Evolutionary conservation across 805 yeast genomes (phyloP).

Genomic region (Wilhelminamyces savonicus): DNA sequence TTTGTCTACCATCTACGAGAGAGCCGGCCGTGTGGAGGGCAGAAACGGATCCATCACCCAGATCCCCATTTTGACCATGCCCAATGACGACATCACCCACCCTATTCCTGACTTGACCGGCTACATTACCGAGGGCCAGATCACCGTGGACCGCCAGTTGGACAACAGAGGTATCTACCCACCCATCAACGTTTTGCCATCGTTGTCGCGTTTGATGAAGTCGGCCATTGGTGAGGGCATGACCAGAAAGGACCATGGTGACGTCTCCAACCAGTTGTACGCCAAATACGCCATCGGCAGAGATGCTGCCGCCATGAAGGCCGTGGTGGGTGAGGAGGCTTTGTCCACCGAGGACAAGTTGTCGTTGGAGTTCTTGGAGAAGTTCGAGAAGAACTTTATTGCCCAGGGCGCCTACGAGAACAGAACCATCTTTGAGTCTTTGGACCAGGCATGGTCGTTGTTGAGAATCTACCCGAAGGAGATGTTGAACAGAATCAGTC

Average conservation of each 20-base stretch:
- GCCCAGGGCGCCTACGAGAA: conserved; percentile 96
- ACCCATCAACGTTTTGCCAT: conserved; percentile 97
- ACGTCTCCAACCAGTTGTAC: conserved; percentile 96
- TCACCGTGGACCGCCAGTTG: conserved; percentile 93
- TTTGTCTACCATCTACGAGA: conserved; percentile 96
- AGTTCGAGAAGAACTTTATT: conserved; percentile 93
- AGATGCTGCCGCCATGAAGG: conserved; percentile 99
- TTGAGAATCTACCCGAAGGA: conserved; percentile 99
- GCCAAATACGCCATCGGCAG: conserved; percentile 99
- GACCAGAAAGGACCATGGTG: conserved; percentile 99
- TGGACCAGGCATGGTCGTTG: conserved; percentile 97
- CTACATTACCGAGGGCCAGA: conserved; percentile 98
- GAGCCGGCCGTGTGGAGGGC: conserved; percentile 99
- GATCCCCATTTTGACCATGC: conserved; percentile 98
- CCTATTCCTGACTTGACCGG: conserved; percentile 99
- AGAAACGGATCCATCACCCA: conserved; percentile 99
- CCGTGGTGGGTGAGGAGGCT: conserved; percentile 99
- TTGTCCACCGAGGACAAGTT: conserved; percentile 95
- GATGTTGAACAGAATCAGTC: conserved; percentile 96
- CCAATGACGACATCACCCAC: conserved; percentile 99
- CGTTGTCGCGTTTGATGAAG: conserved; percentile 96
- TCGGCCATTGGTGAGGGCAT: conserved; percentile 99
- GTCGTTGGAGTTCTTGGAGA: conserved; percentile 94
- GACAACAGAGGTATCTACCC: conserved; percentile 97
- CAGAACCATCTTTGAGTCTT: conserved; percentile 88